Conservation (phyloP, 345 rosid genomes). For the Toxicodendron radicans region DNA sequence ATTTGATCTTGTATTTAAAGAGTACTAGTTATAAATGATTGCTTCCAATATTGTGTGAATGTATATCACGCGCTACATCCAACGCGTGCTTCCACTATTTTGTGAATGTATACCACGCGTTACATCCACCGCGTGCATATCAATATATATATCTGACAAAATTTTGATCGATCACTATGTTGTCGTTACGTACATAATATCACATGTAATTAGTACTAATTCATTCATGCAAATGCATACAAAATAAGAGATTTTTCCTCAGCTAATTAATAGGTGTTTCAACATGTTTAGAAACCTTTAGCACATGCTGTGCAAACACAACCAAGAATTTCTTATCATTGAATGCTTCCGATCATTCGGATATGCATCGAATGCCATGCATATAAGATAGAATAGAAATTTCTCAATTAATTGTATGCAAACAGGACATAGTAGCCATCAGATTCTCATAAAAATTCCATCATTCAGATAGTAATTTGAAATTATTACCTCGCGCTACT, state of each 20-base stretch:
- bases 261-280: background rate
- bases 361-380: background rate
- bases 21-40: background rate
- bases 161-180: background rate
- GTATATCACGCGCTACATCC: no score
- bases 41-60: no score
- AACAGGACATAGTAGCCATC: background rate
- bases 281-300: background rate
- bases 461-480: background rate
- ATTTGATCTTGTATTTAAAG: background rate
- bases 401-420: background rate
- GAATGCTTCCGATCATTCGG: background rate
- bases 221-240: background rate
- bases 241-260: background rate
- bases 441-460: background rate
- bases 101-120: conserved; percentile 5
- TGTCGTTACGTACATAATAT: background rate
- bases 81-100: no score
- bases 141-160: background rate
- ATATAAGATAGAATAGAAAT: background rate
- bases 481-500: conserved; percentile 15
- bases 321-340: background rate
- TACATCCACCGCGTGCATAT: background rate
- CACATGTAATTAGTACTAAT: background rate
- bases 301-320: background rate